A percentile compares a stretch with the other conserved stretches of the same genome.
Evolutionary conservation across 371 early-diverging fungal species (phyloP).

Genomic region (Mucor lusitanicus): DNA sequence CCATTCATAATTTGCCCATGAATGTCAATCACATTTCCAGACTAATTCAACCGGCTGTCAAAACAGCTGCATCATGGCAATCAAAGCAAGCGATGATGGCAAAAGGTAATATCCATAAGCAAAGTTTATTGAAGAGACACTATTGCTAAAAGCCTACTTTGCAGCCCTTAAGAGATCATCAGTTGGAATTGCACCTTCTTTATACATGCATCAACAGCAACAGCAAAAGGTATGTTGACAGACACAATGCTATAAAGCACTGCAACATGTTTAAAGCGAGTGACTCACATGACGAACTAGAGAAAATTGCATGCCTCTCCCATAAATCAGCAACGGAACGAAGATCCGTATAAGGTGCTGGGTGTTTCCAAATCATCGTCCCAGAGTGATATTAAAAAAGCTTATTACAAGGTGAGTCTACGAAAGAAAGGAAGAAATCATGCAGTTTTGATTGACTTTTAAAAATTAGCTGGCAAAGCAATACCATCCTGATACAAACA

Average conservation of each 20-base stretch:
- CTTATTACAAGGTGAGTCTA: constrained; percentile 79
- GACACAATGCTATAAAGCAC: neutral
- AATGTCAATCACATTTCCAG: neutral
- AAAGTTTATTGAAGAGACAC: too few relatives aligned
- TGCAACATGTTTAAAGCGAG: neutral
- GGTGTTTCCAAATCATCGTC: constrained; percentile 79
- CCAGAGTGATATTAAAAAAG: constrained; percentile 88
- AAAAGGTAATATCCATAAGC: neutral
- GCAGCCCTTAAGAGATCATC: neutral
- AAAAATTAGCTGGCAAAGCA: constrained; percentile 81
- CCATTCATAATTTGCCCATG: neutral
- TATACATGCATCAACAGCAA: neutral
- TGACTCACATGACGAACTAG: neutral
- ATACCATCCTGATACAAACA: constrained; percentile 96
- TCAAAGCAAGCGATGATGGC: neutral
- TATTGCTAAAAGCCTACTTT: neutral
- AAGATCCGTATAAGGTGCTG: constrained; percentile 81
- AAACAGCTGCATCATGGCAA: neutral
- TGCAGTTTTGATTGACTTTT: neutral
- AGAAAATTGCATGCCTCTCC: constrained; percentile 12
- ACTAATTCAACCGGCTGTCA: neutral
- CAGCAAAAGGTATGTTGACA: neutral
- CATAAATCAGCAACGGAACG: constrained; percentile 29
- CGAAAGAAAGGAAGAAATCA: neutral
- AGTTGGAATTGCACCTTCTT: neutral